phyloP scores from a whole-genome alignment of 2,329 filamentous ascomycete species.

The Penicillium sp. region DNA sequence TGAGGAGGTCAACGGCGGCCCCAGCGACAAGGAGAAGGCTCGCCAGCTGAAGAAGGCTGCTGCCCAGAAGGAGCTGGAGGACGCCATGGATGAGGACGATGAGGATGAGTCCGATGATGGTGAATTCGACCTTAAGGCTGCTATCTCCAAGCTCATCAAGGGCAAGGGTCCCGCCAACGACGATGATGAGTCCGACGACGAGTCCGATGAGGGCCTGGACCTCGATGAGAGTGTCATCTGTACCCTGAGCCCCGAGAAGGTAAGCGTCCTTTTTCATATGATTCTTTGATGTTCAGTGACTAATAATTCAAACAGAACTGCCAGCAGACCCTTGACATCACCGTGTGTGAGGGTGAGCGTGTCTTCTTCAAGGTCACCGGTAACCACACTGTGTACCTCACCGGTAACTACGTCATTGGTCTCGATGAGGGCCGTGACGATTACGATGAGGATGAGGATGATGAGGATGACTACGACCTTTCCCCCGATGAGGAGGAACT shows the following conservation, averaged over 20 bases:
- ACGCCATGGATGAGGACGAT: slow-evolving; percentile 60
- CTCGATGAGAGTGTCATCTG: slow-evolving; percentile 91
- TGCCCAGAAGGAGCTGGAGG: slow-evolving; percentile 74
- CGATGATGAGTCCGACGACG: slow-evolving; percentile 58
- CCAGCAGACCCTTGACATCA: slow-evolving; percentile 94
- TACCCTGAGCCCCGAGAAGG: slow-evolving; percentile 90
- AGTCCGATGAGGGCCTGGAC: slow-evolving; percentile 59
- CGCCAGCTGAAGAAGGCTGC: slow-evolving; percentile 83
- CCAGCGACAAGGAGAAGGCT: slow-evolving; percentile 85
- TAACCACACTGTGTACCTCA: slow-evolving; percentile 87
- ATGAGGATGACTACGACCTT: slow-evolving; percentile 74
- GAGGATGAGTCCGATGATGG: slow-evolving; percentile 62
- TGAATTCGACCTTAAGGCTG: slow-evolving; percentile 49
- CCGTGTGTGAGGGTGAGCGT: slow-evolving; percentile 81
- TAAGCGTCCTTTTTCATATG: slow-evolving; percentile 47
- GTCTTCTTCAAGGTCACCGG: slow-evolving; percentile 91
- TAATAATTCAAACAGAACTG: slow-evolving; percentile 63
- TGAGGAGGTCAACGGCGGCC: slow-evolving; percentile 80
- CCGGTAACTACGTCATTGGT: slow-evolving; percentile 89
- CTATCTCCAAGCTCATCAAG: slow-evolving; percentile 57
- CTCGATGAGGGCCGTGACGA: slow-evolving; percentile 53
- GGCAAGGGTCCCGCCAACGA: slow-evolving; percentile 73
- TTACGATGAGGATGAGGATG: slow-evolving; percentile 58
- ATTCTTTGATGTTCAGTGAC: background rate
- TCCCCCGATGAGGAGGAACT: slow-evolving; percentile 79